phyloP scores from a whole-genome alignment of 139 green algal species.

The Picochlorum sp. region DNA sequence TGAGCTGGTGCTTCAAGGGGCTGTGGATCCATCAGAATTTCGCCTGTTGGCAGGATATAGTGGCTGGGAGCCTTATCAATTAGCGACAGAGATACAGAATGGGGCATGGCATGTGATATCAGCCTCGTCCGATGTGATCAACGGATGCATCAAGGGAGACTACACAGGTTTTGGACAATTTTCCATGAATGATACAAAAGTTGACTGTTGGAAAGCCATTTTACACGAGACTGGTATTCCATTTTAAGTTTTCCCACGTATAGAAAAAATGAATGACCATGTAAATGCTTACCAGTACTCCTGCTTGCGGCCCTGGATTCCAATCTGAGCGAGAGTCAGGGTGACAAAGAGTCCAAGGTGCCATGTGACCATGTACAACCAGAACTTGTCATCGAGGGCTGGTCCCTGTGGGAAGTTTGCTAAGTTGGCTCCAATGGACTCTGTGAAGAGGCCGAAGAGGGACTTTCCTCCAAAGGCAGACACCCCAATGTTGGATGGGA shows the following conservation, averaged over 20 bases:
- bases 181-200: not conserved
- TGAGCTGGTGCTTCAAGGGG: conserved; percentile 18
- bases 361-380: conserved; percentile 48
- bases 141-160: conserved; percentile 19
- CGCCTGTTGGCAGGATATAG: conserved; percentile 28
- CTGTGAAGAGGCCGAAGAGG: conserved; percentile 67
- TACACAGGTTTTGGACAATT: not conserved
- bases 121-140: conserved; percentile 12
- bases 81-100: conserved; percentile 14
- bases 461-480: conserved; percentile 54
- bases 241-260: no score
- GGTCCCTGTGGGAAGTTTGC: conserved; percentile 73
- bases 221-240: conserved; percentile 1
- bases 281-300: conserved; percentile 10
- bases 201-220: conserved; percentile 3
- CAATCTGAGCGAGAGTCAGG: conserved; percentile 57
- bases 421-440: conserved; percentile 58
- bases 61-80: conserved; percentile 26
- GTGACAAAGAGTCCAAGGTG: conserved; percentile 57
- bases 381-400: conserved; percentile 33
- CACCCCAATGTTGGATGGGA: conserved; percentile 56
- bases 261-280: not conserved
- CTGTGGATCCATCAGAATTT: conserved; percentile 23
- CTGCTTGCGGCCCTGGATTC: conserved; percentile 37
- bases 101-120: conserved; percentile 16